phyloP scores from a whole-genome alignment of 352 stramenopile species.

The Pilasporangium apinafurcum region DNA sequence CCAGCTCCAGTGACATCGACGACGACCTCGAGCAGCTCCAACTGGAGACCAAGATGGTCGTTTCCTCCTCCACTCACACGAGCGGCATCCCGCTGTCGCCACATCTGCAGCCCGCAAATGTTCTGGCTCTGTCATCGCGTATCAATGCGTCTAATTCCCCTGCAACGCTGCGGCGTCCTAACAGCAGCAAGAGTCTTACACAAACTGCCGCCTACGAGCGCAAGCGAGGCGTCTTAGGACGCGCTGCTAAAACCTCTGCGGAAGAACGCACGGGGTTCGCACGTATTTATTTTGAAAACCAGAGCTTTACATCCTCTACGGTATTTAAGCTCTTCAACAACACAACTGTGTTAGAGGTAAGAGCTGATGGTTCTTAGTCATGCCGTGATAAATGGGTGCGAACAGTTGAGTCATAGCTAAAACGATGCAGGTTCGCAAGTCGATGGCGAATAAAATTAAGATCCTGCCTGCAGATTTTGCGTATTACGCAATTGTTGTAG shows the following conservation, averaged over 20 bases:
- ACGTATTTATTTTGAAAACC: constrained; percentile 82
- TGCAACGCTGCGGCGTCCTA: neutral
- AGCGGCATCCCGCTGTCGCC: constrained; percentile 3
- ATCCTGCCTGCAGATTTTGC: constrained; percentile 52
- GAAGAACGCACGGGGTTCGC: constrained; percentile 67
- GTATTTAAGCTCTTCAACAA: constrained; percentile 66
- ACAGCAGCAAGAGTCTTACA: neutral
- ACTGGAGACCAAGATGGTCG: constrained; percentile 6
- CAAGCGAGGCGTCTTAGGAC: constrained; percentile 5
- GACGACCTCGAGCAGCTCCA: constrained; percentile 6
- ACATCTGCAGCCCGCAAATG: constrained; percentile 9
- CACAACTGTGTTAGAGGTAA: constrained; percentile 68
- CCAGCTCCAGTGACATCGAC: constrained; percentile 6
- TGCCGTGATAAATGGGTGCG: too few species aligned
- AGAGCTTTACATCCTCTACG: constrained; percentile 75
- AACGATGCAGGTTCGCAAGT: constrained; percentile 34
- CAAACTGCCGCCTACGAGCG: constrained; percentile 8
- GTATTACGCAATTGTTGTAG: constrained; percentile 76
- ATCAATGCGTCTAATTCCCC: constrained; percentile 2
- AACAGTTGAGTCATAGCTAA: too few species aligned
- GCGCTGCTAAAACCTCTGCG: constrained; percentile 13
- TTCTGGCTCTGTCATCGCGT: constrained; percentile 5
- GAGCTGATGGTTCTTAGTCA: neutral
- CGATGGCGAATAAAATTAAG: constrained; percentile 81
- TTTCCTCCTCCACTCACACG: too few species aligned